phyloP scores from a whole-genome alignment of 176 grass and related monocot species.

The Areca catechu region DNA sequence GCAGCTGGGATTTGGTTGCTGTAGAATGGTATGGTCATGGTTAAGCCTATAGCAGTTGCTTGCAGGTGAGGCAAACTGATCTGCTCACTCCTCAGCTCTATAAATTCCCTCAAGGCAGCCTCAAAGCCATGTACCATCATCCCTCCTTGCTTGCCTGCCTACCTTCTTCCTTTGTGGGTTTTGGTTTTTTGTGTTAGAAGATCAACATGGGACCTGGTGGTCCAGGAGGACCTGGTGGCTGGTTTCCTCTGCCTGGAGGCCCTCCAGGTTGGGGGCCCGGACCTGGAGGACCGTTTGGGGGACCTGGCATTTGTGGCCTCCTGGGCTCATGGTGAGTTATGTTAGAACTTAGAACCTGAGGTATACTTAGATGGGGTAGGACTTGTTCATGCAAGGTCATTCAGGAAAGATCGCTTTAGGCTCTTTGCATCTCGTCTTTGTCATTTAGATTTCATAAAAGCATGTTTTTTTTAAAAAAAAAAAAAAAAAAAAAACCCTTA shows the following conservation, averaged over 20 bases:
- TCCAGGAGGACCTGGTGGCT: not conserved
- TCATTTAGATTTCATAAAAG: not conserved
- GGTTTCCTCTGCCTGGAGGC: constrained; percentile 3
- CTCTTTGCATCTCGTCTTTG: too few species aligned
- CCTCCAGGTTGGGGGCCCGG: constrained; percentile 7
- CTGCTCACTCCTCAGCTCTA: not conserved
- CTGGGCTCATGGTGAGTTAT: not conserved
- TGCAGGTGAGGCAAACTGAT: too few species aligned
- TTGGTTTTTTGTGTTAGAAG: too few species aligned
- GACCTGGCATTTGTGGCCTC: constrained; percentile 1
- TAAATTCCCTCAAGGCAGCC: not conserved
- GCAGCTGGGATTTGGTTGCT: not conserved
- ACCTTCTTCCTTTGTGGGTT: not conserved
- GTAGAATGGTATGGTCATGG: not conserved
- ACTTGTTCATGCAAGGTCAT: too few species aligned
- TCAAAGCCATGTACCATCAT: not conserved
- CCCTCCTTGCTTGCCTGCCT: not conserved
- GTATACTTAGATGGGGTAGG: too few species aligned
- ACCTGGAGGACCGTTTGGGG: constrained; percentile 2
- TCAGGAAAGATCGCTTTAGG: too few species aligned
- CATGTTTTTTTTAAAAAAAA: too few species aligned
- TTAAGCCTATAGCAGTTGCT: too few species aligned
- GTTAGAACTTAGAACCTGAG: too few species aligned
- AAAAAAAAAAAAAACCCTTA: too few species aligned
- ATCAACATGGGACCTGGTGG: too few species aligned